Base-by-base conservation (phyloP, 1,284 basidiomycete species). In the Apiotrichum mycotoxinovorans region DNA sequence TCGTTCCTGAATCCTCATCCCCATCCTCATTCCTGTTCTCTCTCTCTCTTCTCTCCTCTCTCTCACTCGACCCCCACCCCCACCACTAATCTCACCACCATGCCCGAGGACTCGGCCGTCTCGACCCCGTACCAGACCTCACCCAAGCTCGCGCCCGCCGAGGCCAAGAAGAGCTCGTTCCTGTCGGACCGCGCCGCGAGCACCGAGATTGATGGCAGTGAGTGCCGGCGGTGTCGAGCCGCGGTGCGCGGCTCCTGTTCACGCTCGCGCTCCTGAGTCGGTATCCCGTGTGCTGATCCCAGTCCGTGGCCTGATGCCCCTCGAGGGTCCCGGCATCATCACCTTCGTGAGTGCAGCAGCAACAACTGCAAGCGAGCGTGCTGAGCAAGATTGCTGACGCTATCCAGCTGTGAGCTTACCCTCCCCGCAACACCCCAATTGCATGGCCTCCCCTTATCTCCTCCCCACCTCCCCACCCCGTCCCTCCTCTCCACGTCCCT, bases 261-360 rank as follows among this genome's bases (percentile, higher is more conserved):
- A n/a, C n/a, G n/a, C n/a, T n/a, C n/a, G n/a, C n/a, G n/a, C n/a
- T n/a, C n/a, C n/a, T n/a, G n/a, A n/a, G n/a, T n/a, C n/a, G n/a
- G n/a, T n/a, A n/a, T n/a, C n/a, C n/a, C n/a, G n/a, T n/a, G n/a
- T 44, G 52, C 59, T 54, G 44, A 60, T 48, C 18, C 27, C 70
- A 79, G 83, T 84, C 60, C 80, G 83, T 46, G 79, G 80, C 1
- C 82, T 97, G 33, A 83, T 87, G 66, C 89, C 86, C 0, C 81
- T 91, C 44, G 93, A 97, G 76, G 77, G 78, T 22, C 90, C 91
- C 0, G 89, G 88, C 4, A 78, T 95, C 62, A 87, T 97, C 55
- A 93, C 91, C 18, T 81, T 96, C 57, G 83, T 92, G 50, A 63
- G 75, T 71, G 14, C 26, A 1, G 20, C 22, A 7, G 11, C 14